These are phyloP conservation scores for Schizochytrium sp. DNA, from an alignment of 108 stramenopile genomes.

Conservation along the genomic window DNA sequence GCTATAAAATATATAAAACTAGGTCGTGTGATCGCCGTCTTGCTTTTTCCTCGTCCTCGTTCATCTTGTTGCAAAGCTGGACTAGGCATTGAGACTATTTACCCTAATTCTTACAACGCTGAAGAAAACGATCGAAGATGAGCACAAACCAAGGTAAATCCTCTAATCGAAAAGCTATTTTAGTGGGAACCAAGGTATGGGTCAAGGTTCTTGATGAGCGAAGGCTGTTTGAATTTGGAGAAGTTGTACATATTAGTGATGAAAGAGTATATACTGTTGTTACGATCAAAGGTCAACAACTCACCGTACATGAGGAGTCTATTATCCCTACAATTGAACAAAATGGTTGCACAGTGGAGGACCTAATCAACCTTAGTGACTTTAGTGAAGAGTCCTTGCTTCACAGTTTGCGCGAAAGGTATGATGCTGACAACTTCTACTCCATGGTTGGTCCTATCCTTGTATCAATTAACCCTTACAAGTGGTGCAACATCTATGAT, in stretches of 20 bases:
- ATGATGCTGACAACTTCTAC: slow-evolving; percentile 85
- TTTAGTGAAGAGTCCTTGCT: slow-evolving; percentile 80
- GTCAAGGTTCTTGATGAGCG: too few relatives aligned
- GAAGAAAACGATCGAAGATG: too few relatives aligned
- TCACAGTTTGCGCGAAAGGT: slow-evolving; percentile 72
- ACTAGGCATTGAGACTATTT: too few relatives aligned
- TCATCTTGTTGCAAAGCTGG: too few relatives aligned
- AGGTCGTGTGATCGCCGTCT: too few relatives aligned
- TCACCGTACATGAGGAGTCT: not conserved
- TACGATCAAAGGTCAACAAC: not conserved
- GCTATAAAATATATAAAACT: too few relatives aligned
- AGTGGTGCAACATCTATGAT: slow-evolving; percentile 75
- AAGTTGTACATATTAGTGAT: not conserved
- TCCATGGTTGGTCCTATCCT: slow-evolving; percentile 98
- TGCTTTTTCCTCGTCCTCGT: too few relatives aligned
- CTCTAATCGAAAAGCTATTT: too few relatives aligned
- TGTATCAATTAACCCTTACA: slow-evolving; percentile 98
- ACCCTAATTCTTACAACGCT: too few relatives aligned
- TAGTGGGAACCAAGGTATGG: too few relatives aligned
- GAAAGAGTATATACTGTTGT: slow-evolving; percentile 16
- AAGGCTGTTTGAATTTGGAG: too few relatives aligned
- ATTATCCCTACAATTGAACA: not conserved
- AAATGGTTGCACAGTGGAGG: slow-evolving; percentile 65
- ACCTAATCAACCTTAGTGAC: slow-evolving; percentile 75
- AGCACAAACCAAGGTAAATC: too few relatives aligned